phyloP scores from a whole-genome alignment of 495 filamentous ascomycete species.

The Pseudoneurospora amorphoporcata region DNA sequence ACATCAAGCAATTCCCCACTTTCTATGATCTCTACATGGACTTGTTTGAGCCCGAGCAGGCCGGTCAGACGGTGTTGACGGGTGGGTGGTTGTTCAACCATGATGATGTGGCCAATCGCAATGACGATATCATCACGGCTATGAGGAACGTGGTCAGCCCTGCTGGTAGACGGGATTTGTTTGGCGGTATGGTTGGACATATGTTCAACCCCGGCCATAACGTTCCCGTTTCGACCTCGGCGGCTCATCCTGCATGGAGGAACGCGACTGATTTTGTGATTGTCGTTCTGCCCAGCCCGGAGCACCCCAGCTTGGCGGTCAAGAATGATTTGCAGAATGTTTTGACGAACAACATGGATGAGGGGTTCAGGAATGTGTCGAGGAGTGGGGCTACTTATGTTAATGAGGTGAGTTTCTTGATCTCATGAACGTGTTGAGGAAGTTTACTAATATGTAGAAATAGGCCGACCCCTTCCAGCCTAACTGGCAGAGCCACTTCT shows the following conservation, averaged over 20 bases:
- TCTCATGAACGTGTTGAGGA: too few species aligned
- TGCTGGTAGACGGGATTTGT: constrained; percentile 6
- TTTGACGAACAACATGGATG: constrained; percentile 17
- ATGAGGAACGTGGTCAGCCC: constrained; percentile 19
- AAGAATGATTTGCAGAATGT: constrained; percentile 16
- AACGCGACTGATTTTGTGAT: constrained; percentile 20
- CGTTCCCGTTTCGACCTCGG: constrained; percentile 20
- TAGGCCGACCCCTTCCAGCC: constrained; percentile 35
- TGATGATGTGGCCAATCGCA: constrained; percentile 24
- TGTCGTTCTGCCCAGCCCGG: constrained; percentile 6
- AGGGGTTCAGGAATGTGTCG: constrained; percentile 20
- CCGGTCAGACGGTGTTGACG: constrained; percentile 15
- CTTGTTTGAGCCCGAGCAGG: constrained; percentile 24
- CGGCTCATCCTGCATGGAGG: constrained; percentile 46
- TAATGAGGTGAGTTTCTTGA: constrained; percentile 26
- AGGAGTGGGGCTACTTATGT: constrained; percentile 29
- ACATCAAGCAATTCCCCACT: constrained; percentile 21
- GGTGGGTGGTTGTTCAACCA: constrained; percentile 32
- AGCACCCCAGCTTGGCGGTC: constrained; percentile 1
- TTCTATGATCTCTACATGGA: constrained; percentile 31
- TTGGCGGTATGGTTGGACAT: constrained; percentile 25
- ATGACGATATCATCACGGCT: constrained; percentile 24
- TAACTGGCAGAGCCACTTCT: constrained; percentile 31
- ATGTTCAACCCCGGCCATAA: constrained; percentile 31
- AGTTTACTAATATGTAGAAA: not conserved